Percentiles rank a stretch among this genome's conserved stretches.
phyloP scores from a whole-genome alignment of 75 land plant genomes.

The Ceratopteris richardii region DNA sequence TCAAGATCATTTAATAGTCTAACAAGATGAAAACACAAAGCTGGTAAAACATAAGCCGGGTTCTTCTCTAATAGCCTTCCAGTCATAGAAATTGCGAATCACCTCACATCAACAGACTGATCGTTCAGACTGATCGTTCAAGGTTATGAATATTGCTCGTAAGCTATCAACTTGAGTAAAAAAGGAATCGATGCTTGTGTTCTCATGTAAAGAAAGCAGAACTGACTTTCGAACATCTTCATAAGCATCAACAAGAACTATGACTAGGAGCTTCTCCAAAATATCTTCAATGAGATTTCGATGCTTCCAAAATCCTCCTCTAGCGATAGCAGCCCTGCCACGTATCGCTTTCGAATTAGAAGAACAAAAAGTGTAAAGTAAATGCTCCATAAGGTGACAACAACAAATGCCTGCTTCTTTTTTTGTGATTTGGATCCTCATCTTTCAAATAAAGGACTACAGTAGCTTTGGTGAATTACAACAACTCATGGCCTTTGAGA shows the following conservation, averaged over 20 bases:
- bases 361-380: constrained; percentile 29
- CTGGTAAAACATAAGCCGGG: constrained; percentile 98
- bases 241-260: constrained; percentile 97
- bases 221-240: constrained; percentile 71
- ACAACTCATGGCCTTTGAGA: constrained; percentile 96
- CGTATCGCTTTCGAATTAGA: constrained; percentile 29
- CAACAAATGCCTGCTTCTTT: constrained; percentile 93
- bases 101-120: constrained; percentile 75
- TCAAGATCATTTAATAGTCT: constrained; percentile 81
- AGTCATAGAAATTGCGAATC: constrained; percentile 75
- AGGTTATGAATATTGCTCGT: constrained; percentile 82
- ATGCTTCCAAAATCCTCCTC: constrained; percentile 46
- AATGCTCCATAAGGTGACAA: constrained; percentile 80
- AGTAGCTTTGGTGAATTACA: constrained; percentile 85
- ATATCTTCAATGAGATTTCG: constrained; percentile 90
- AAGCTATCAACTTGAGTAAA: constrained; percentile 92
- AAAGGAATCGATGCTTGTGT: constrained; percentile 78
- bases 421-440: constrained; percentile 79
- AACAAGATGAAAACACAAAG: constrained; percentile 88
- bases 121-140: constrained; percentile 88
- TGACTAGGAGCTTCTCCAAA: constrained; percentile 87
- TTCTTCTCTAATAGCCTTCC: constrained; percentile 88
- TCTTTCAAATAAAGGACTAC: constrained; percentile 85
- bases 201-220: constrained; percentile 57
- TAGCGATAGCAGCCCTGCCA: constrained; percentile 38